phyloP scores from a whole-genome alignment of 148 eudicot genomes.

The Gaultheria prostrata region DNA sequence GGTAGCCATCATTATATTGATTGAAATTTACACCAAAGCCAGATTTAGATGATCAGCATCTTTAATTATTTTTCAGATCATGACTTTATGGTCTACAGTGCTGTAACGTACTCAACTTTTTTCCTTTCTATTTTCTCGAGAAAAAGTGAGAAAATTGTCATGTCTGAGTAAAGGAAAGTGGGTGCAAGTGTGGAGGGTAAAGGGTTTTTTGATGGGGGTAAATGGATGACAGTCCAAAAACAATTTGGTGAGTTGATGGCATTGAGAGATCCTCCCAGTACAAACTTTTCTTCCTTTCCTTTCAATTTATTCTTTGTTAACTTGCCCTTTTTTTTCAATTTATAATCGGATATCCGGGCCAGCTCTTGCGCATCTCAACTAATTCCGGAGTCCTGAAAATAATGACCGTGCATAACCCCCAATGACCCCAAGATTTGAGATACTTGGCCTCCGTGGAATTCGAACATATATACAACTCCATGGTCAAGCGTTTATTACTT shows the following conservation, averaged over 20 bases:
- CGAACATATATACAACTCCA: too few species aligned
- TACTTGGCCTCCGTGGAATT: too few species aligned
- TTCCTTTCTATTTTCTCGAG: slow-evolving; percentile 15
- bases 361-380: too few species aligned
- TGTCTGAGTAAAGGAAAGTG: slow-evolving; percentile 32
- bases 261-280: slow-evolving; percentile 26
- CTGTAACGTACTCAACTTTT: not conserved
- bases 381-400: too few species aligned
- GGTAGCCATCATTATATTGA: slow-evolving; percentile 28
- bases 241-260: slow-evolving; percentile 29
- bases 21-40: slow-evolving; percentile 21
- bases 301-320: slow-evolving; percentile 11
- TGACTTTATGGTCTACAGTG: slow-evolving; percentile 19
- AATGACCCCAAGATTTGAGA: too few species aligned
- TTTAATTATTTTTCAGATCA: slow-evolving; percentile 4
- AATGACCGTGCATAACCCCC: too few species aligned
- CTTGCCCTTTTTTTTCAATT: too few species aligned
- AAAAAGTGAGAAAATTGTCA: slow-evolving; percentile 18
- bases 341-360: too few species aligned
- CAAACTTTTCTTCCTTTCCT: slow-evolving; percentile 15
- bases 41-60: slow-evolving; percentile 16
- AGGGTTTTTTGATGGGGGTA: slow-evolving; percentile 16
- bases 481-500: too few species aligned
- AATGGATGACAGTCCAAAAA: slow-evolving; percentile 33
- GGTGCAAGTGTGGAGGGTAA: slow-evolving; percentile 26